phyloP scores from a whole-genome alignment of 768 basidiomycete species.

The Royoungia palumana region DNA sequence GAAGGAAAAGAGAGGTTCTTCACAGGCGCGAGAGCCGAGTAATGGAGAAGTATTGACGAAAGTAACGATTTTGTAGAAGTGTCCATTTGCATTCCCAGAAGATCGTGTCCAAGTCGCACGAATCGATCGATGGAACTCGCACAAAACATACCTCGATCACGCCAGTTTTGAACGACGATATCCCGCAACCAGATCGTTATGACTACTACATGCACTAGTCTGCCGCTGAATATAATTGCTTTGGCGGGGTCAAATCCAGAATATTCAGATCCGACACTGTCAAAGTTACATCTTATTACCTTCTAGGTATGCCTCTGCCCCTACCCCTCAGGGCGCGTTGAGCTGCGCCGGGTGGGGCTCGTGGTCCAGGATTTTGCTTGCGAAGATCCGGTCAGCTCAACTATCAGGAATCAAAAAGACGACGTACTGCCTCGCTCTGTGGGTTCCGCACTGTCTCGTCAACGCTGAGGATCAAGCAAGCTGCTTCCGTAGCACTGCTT shows the following conservation, averaged over 20 bases:
- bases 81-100: neutral
- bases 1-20: constrained; percentile 42
- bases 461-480: constrained; percentile 91
- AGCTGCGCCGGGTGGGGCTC: constrained; percentile 87
- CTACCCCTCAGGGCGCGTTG: constrained; percentile 82
- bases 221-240: no score
- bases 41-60: constrained; percentile 48
- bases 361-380: constrained; percentile 80
- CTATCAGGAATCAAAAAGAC: neutral
- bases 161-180: no score
- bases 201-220: no score
- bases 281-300: constrained; percentile 36
- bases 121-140: no score
- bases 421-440: constrained; percentile 83
- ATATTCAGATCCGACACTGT: constrained; percentile 10
- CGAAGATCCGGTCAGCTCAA: constrained; percentile 16
- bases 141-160: no score
- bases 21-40: constrained; percentile 49
- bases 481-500: constrained; percentile 93
- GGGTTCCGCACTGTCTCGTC: constrained; percentile 98
- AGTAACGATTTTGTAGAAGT: constrained; percentile 12
- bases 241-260: no score
- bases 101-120: no score
- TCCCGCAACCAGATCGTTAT: no score
- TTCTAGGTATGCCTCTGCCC: constrained; percentile 77